A percentile compares a stretch with the other conserved stretches of the same genome.
phyloP scores from a whole-genome alignment of 768 basidiomycete species.

The Psilocybe cubensis region DNA sequence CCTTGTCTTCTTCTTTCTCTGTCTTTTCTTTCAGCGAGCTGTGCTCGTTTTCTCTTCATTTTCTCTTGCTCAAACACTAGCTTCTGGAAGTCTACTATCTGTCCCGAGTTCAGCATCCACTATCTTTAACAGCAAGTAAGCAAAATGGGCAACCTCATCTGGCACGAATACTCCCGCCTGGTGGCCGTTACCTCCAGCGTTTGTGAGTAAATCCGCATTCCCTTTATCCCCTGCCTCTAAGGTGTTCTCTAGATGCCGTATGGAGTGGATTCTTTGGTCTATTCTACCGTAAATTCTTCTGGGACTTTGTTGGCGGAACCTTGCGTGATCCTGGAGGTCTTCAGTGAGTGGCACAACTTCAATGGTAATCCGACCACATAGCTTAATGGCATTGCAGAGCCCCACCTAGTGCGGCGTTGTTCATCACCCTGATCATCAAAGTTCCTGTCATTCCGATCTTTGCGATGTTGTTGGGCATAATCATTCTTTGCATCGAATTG shows the following conservation, averaged over 20 bases:
- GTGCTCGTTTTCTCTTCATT: conserved; percentile 33
- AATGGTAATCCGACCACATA: background rate
- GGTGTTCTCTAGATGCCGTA: conserved; percentile 57
- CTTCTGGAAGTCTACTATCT: conserved; percentile 28
- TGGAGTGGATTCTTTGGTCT: conserved; percentile 85
- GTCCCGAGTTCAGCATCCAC: conserved; percentile 22
- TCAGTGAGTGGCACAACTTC: conserved; percentile 56
- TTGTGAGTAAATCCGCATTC: conserved; percentile 53
- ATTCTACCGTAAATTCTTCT: conserved; percentile 93
- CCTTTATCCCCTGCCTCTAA: conserved; percentile 5
- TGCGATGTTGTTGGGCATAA: conserved; percentile 60
- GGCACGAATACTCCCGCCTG: conserved; percentile 78
- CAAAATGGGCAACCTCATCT: conserved; percentile 80
- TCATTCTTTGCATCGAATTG: conserved; percentile 70
- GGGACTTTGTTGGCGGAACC: conserved; percentile 89
- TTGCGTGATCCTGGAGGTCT: conserved; percentile 79
- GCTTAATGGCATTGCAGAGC: conserved; percentile 46
- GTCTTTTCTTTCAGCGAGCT: conserved; percentile 32
- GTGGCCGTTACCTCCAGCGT: conserved; percentile 69
- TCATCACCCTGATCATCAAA: conserved; percentile 78
- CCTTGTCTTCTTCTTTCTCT: conserved; percentile 25
- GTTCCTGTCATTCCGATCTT: conserved; percentile 74
- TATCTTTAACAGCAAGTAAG: conserved; percentile 16
- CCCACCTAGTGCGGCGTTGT: conserved; percentile 58
- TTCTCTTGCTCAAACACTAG: conserved; percentile 30